Percentiles rank a stretch among this genome's conserved stretches.
Conservation (phyloP, 805 yeast genomes). For the Candida hispaniensis region DNA sequence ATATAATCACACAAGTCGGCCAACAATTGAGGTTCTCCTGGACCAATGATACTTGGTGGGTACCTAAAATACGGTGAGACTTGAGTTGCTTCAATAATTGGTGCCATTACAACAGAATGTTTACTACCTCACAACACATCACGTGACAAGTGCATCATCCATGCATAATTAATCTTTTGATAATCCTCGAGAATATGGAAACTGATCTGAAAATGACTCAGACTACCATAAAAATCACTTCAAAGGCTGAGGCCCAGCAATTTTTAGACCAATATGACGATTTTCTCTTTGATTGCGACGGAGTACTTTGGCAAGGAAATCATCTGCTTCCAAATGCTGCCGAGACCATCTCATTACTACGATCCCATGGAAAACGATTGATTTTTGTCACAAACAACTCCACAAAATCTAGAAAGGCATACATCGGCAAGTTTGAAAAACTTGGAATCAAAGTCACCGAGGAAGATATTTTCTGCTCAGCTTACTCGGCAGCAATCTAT, state of each 20-base stretch:
- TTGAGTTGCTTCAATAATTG: too few species aligned
- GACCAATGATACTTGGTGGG: too few species aligned
- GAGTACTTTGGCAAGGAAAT: slow-evolving; percentile 89
- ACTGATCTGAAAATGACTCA: too few species aligned
- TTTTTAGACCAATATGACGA: slow-evolving; percentile 65
- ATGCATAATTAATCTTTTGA: too few species aligned
- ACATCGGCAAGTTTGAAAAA: slow-evolving; percentile 61
- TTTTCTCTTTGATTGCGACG: slow-evolving; percentile 93
- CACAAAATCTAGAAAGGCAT: slow-evolving; percentile 73
- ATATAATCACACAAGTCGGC: too few species aligned
- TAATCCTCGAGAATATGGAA: too few species aligned
- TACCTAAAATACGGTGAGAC: too few species aligned
- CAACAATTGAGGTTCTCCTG: too few species aligned
- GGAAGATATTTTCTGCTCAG: slow-evolving; percentile 80
- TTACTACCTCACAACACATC: too few species aligned
- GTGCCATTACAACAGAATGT: too few species aligned
- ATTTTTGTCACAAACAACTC: slow-evolving; percentile 94
- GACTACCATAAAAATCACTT: slow-evolving; percentile 23
- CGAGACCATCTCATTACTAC: slow-evolving; percentile 62
- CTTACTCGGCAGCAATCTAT: slow-evolving; percentile 86
- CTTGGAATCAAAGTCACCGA: slow-evolving; percentile 37
- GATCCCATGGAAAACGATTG: slow-evolving; percentile 47
- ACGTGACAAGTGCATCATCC: too few species aligned
- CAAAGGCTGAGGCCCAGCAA: slow-evolving; percentile 27
- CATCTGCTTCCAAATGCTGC: slow-evolving; percentile 65